These are phyloP conservation scores for Lantana camara DNA, from an alignment of 257 asterid species.

Conservation along the genomic window DNA sequence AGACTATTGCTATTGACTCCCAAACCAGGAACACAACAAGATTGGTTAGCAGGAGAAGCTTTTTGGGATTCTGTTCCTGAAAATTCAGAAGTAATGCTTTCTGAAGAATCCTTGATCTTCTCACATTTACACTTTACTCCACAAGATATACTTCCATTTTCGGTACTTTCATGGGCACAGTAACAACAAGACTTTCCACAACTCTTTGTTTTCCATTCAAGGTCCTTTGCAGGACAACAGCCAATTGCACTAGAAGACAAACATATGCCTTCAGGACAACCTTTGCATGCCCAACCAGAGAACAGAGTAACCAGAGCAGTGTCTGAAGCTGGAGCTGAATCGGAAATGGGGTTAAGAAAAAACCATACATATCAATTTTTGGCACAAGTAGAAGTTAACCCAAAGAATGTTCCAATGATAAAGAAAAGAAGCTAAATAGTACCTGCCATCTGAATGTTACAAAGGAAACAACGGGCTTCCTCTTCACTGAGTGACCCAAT, in stretches of 20 bases:
- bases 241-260: constrained; percentile 65
- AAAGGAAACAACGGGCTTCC: constrained; percentile 80
- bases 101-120: constrained; percentile 42
- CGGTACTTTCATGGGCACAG: constrained; percentile 51
- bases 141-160: constrained; percentile 29
- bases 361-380: constrained; percentile 23
- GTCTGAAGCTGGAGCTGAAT: constrained; percentile 92
- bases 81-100: constrained; percentile 40
- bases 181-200: constrained; percentile 43
- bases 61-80: constrained; percentile 45
- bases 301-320: constrained; percentile 85
- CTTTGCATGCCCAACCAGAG: constrained; percentile 99
- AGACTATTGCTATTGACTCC: constrained; percentile 72
- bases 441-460: constrained; percentile 95
- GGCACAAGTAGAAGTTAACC: neutral
- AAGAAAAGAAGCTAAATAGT: constrained; percentile 21
- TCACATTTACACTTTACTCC: constrained; percentile 39
- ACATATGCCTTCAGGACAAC: constrained; percentile 65
- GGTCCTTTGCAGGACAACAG: constrained; percentile 59
- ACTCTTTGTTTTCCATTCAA: constrained; percentile 38
- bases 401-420: constrained; percentile 1
- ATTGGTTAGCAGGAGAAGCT: constrained; percentile 52
- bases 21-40: constrained; percentile 94
- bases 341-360: constrained; percentile 29
- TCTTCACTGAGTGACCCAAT: constrained; percentile 80